phyloP scores from a whole-genome alignment of 2,329 filamentous ascomycete genomes.

The Colletotrichum sp. region DNA sequence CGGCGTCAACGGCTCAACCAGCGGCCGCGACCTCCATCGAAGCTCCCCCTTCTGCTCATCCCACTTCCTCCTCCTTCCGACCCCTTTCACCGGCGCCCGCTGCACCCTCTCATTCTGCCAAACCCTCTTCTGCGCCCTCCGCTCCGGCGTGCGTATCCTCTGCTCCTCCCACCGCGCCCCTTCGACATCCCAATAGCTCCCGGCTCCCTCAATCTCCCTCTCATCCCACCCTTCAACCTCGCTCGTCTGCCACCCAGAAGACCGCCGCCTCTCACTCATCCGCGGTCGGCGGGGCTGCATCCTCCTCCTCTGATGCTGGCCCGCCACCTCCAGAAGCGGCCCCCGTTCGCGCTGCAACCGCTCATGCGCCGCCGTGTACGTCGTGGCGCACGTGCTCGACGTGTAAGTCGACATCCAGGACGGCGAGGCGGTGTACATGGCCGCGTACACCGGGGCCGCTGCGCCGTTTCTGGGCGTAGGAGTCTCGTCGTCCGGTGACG shows the following conservation, averaged over 20 bases:
- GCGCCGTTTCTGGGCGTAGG: neutral
- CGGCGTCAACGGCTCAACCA: neutral
- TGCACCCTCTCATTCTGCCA: neutral
- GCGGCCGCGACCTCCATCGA: neutral
- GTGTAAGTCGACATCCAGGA: slow-evolving; percentile 16
- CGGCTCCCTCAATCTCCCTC: neutral
- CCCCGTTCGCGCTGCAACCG: neutral
- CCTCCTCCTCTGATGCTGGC: neutral
- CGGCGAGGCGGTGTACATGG: slow-evolving; percentile 3
- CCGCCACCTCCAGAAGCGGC: neutral
- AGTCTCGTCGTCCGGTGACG: neutral
- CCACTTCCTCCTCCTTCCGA: neutral
- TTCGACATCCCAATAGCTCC: slow-evolving; percentile 6
- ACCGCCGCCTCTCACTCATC: neutral
- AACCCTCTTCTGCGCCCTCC: neutral
- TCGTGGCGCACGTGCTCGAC: slow-evolving; percentile 6
- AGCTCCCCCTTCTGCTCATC: neutral
- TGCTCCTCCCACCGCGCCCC: slow-evolving; percentile 14
- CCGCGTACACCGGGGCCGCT: neutral
- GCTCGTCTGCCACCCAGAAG: neutral
- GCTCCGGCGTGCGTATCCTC: neutral
- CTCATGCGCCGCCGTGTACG: neutral
- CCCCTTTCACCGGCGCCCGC: neutral
- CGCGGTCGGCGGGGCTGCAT: neutral
- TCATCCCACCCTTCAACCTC: neutral